A percentile compares a stretch with the other conserved stretches of the same genome.
These are phyloP conservation scores for Suillus alpinus DNA, from an alignment of 768 basidiomycete genomes.

Conservation along the genomic window DNA sequence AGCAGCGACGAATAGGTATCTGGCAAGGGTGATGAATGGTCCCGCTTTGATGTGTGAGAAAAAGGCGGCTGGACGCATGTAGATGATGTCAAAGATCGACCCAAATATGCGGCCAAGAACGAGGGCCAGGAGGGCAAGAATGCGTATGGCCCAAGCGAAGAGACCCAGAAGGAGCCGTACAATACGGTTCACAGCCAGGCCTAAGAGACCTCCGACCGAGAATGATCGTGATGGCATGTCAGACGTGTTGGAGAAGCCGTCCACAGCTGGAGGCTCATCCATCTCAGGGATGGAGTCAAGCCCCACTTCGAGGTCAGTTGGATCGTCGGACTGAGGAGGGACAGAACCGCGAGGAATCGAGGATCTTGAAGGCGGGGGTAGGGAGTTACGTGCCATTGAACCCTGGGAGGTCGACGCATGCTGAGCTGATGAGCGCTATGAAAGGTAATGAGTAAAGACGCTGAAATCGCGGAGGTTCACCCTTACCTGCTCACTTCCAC, in stretches of 20 bases:
- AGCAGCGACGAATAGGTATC: slow-evolving; percentile 41
- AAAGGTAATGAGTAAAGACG: slow-evolving; percentile 17
- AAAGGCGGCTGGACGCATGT: slow-evolving; percentile 48
- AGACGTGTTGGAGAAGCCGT: slow-evolving; percentile 24
- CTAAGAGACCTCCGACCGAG: slow-evolving; percentile 47
- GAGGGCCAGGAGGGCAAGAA: slow-evolving; percentile 37
- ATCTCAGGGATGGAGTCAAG: slow-evolving; percentile 65
- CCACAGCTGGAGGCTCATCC: slow-evolving; percentile 45
- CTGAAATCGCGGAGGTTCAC: slow-evolving; percentile 10
- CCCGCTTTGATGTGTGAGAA: slow-evolving; percentile 31
- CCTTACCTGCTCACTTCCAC: slow-evolving; percentile 41
- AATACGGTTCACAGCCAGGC: slow-evolving; percentile 38
- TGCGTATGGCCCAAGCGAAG: slow-evolving; percentile 23
- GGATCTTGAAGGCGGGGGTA: slow-evolving; percentile 35
- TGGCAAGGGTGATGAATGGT: slow-evolving; percentile 33
- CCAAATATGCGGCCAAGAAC: slow-evolving; percentile 50
- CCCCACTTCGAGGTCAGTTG: slow-evolving; percentile 45
- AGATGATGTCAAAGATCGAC: slow-evolving; percentile 42
- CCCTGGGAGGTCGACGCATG: slow-evolving; percentile 34
- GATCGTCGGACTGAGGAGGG: slow-evolving; percentile 38
- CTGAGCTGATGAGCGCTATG: slow-evolving; percentile 25
- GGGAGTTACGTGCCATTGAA: slow-evolving; percentile 31
- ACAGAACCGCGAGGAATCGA: slow-evolving; percentile 39
- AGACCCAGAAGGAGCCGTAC: slow-evolving; percentile 28
- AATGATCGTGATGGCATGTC: slow-evolving; percentile 26